Evolutionary conservation across 768 basidiomycete genomes (phyloP).

Genomic region (Boletus rubescentipes): DNA sequence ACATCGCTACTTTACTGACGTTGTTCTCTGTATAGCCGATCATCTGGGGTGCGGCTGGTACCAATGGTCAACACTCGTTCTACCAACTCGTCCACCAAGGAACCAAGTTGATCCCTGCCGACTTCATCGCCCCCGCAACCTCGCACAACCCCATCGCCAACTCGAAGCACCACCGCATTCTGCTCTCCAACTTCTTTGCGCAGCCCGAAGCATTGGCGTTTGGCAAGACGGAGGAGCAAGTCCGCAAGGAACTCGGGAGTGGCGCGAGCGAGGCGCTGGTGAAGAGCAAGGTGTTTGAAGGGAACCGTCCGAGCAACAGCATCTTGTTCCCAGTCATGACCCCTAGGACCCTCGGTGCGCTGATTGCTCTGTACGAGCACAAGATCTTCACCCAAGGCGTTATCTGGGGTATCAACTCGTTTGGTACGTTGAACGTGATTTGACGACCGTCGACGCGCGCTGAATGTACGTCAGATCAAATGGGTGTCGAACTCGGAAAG

Average conservation of each 20-base stretch:
- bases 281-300: slow-evolving; percentile 98
- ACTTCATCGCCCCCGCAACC: slow-evolving; percentile 89
- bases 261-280: slow-evolving; percentile 80
- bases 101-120: slow-evolving; percentile 87
- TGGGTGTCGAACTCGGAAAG: slow-evolving; percentile 99
- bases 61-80: slow-evolving; percentile 99
- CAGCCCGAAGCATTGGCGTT: slow-evolving; percentile 98
- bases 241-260: slow-evolving; percentile 63
- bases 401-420: slow-evolving; percentile 98
- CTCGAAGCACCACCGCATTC: slow-evolving; percentile 95
- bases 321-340: slow-evolving; percentile 94
- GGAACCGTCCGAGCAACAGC: slow-evolving; percentile 95
- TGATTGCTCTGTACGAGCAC: slow-evolving; percentile 94
- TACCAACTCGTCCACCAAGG: slow-evolving; percentile 97
- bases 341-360: slow-evolving; percentile 81
- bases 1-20: background rate
- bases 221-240: slow-evolving; percentile 92
- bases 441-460: background rate
- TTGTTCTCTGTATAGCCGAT: slow-evolving; percentile 64
- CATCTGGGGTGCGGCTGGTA: slow-evolving; percentile 98
- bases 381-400: slow-evolving; percentile 99
- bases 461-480: slow-evolving; percentile 68
- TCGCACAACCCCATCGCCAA: slow-evolving; percentile 84
- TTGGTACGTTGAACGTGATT: slow-evolving; percentile 53
- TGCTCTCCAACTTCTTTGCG: slow-evolving; percentile 97